Evolutionary conservation across 768 basidiomycete genomes (phyloP), one percentile per base, ranked within the genome.

Genomic region (Ramaria sp.): DNA sequence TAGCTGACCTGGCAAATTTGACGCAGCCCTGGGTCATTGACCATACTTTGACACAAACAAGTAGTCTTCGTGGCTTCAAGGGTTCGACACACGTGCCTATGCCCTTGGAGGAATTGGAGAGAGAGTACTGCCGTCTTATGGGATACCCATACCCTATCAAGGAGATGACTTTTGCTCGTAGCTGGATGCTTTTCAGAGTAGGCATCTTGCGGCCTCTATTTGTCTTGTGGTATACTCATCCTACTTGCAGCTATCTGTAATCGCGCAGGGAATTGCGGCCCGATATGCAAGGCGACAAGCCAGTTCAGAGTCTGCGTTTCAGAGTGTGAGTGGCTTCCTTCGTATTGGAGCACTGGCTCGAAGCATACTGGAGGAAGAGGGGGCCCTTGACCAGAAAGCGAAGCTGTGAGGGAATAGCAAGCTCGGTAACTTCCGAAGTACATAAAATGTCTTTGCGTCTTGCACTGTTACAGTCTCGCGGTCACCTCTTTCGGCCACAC

Each of bases 1-100:
- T 96, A 1, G 89, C 91, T 20, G 95, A 99, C 67, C 75, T 98
- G 1, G 91, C 82, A 0, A 97, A 97, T 69, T 71, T 97, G 51
- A 90, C 91, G 0, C 82, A 89, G 64, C 87, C 89, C 6, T 97
- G 89, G 90, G 69, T 77, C 3, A 72, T 87, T 31, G 78, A 82
- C 54, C 63, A 71, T 53, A 70, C 60, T 13, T 2, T 33, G 39
- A 43, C 15, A n/a, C 30, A 2, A 15, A 17, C 31, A 15, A 2
- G 22, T 4, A 39, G 43, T 9, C 47, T 88, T 43, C 71, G 72
- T 10, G 81, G 83, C 2, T 86, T 84, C 73, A 90, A 91, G 68
- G 80, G 82, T 61, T 67, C 75, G 19, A 67, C 75, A 0, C 71
- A 80, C 38, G 79, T 78, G 1, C 88, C 90, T 1, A 77, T 89